phyloP scores from a whole-genome alignment of 2,329 filamentous ascomycete species.

The Epichloe glyceriae region DNA sequence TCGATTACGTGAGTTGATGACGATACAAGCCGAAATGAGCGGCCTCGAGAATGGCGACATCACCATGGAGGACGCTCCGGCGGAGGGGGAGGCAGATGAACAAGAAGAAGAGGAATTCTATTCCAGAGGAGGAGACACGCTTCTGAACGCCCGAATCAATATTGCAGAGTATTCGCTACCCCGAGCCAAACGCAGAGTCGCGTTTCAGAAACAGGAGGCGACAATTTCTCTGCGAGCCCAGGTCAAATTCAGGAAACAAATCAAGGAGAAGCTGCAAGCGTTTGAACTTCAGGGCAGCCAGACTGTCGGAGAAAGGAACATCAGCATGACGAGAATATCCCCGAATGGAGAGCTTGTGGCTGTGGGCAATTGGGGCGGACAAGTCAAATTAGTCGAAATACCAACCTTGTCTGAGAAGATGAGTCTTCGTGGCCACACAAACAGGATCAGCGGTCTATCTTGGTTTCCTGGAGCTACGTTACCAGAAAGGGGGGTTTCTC shows the following conservation, averaged over 20 bases:
- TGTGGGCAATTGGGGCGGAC: conserved; percentile 85
- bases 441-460: conserved; percentile 77
- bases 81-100: conserved; percentile 53
- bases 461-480: conserved; percentile 81
- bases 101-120: conserved; percentile 94
- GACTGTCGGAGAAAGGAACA: conserved; percentile 77
- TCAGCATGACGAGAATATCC: conserved; percentile 85
- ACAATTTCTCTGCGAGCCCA: conserved; percentile 78
- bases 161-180: conserved; percentile 79
- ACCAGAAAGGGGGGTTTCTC: conserved; percentile 54
- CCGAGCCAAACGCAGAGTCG: conserved; percentile 62
- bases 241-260: conserved; percentile 77
- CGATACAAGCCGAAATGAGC: conserved; percentile 54
- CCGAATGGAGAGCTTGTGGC: conserved; percentile 75
- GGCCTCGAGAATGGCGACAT: conserved; percentile 44
- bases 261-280: conserved; percentile 69
- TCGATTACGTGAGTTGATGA: conserved; percentile 68
- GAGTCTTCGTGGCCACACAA: conserved; percentile 70
- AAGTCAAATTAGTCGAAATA: conserved; percentile 73
- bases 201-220: conserved; percentile 67
- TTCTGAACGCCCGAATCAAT: conserved; percentile 63
- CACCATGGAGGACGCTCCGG: conserved; percentile 45
- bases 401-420: conserved; percentile 68
- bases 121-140: conserved; percentile 61
- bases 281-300: conserved; percentile 93